These are phyloP conservation scores for Scedosporium dehoogii DNA, from an alignment of 2,329 filamentous ascomycete species.

Conservation along the genomic window DNA sequence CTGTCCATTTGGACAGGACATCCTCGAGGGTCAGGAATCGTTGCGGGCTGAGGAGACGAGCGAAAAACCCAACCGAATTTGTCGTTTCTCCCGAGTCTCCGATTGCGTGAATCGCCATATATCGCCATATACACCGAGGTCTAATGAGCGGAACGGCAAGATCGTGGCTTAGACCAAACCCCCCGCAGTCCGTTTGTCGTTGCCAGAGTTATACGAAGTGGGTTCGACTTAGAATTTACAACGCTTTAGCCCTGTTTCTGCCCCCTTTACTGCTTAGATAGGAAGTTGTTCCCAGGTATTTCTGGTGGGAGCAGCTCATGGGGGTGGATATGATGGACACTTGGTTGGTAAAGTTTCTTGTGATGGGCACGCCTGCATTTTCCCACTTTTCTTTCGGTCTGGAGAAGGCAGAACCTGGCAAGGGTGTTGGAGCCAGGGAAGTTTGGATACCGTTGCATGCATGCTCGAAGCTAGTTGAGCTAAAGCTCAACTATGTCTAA, in stretches of 20 bases:
- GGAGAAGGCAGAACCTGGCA: too few species aligned
- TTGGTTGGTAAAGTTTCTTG: neutral
- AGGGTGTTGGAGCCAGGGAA: neutral
- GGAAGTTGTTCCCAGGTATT: neutral
- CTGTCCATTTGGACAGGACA: too few species aligned
- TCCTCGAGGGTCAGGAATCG: too few species aligned
- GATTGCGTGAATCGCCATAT: neutral
- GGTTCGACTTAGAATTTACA: neutral
- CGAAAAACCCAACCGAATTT: too few species aligned
- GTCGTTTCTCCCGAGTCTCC: neutral
- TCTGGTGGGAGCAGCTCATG: too few species aligned
- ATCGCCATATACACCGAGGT: neutral
- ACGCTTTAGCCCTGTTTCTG: neutral
- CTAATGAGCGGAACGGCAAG: neutral
- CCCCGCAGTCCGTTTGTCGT: too few species aligned
- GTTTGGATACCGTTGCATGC: neutral
- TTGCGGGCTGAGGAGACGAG: too few species aligned
- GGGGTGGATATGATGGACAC: too few species aligned
- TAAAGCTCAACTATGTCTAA: neutral
- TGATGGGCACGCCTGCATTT: neutral
- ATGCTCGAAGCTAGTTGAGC: neutral
- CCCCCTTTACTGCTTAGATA: neutral
- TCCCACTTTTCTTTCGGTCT: neutral
- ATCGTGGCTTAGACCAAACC: neutral
- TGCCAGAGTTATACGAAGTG: too few species aligned